Percentiles rank a stretch among this genome's conserved stretches.
Conservation (phyloP, 768 basidiomycete species). For the Leccinum boreale region DNA sequence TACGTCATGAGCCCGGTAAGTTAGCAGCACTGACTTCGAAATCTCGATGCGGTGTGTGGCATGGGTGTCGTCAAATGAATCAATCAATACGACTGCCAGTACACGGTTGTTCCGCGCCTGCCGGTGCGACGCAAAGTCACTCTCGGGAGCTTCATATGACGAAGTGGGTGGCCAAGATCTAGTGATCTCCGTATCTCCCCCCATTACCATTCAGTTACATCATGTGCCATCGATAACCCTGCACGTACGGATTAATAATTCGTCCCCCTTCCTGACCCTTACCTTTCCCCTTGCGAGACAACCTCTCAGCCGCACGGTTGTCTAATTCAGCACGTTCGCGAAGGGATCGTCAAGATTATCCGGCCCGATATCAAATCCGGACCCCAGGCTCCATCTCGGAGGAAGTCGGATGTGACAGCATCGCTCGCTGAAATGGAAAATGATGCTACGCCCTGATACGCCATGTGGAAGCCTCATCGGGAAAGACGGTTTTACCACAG, state of each 20-base stretch:
- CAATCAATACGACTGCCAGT: conserved; percentile 19
- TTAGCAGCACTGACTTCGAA: conserved; percentile 9
- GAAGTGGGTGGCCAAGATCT: conserved; percentile 14
- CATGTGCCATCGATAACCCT: conserved; percentile 24
- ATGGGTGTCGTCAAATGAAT: conserved; percentile 15
- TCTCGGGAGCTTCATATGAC: conserved; percentile 6
- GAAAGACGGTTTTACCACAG: conserved; percentile 6
- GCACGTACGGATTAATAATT: conserved; percentile 22
- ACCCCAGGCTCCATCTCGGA: conserved; percentile 13
- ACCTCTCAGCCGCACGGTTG: conserved; percentile 13
- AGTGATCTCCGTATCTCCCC: conserved; percentile 9
- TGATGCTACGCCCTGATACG: conserved; percentile 22
- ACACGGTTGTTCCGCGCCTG: conserved; percentile 19
- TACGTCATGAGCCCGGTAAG: not conserved
- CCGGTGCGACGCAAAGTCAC: conserved; percentile 20
- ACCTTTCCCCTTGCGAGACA: conserved; percentile 10
- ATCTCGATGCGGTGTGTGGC: conserved; percentile 19
- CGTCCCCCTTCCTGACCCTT: not conserved
- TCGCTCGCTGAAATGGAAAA: conserved; percentile 7
- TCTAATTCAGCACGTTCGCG: conserved; percentile 23
- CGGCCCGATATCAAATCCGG: conserved; percentile 23
- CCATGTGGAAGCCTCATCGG: conserved; percentile 16
- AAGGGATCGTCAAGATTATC: conserved; percentile 32
- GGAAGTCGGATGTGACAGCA: conserved; percentile 27
- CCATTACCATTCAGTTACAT: conserved; percentile 12